Conservation (phyloP, 2,329 filamentous ascomycete genomes). For the Nannizzia gypsea region DNA sequence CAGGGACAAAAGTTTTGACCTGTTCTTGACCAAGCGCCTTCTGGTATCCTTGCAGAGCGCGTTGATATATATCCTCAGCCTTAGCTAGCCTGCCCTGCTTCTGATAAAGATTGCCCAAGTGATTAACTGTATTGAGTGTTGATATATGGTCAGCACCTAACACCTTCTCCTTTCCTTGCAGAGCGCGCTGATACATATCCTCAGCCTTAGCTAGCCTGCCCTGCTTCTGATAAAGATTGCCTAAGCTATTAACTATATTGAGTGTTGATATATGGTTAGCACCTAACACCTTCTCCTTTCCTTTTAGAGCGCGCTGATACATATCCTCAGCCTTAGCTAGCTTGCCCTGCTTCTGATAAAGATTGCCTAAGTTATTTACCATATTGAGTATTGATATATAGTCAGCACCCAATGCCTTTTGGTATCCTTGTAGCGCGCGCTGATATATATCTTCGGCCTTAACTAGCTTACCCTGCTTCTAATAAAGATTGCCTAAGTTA, state of each 20-base stretch:
- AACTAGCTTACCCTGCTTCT: neutral
- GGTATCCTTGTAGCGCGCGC: neutral
- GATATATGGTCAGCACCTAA: conserved; percentile 2
- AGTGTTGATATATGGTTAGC: neutral
- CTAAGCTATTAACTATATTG: neutral
- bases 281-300: neutral
- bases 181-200: neutral
- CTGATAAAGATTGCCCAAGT: neutral
- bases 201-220: conserved; percentile 5
- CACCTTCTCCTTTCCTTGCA: neutral
- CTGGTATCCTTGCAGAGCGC: neutral
- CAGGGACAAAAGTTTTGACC: no score
- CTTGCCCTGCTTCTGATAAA: conserved; percentile 1
- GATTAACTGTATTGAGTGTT: neutral
- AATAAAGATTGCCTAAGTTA: neutral
- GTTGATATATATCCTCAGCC: conserved; percentile 4
- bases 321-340: conserved; percentile 3
- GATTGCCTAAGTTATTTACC: neutral
- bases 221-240: neutral
- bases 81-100: conserved; percentile 1
- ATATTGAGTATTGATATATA: neutral
- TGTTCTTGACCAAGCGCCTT: no score
- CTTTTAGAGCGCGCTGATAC: neutral
- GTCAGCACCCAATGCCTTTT: neutral
- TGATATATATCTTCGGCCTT: conserved; percentile 2